phyloP scores from a whole-genome alignment of 495 filamentous ascomycete species.

The Penicillium canariense region DNA sequence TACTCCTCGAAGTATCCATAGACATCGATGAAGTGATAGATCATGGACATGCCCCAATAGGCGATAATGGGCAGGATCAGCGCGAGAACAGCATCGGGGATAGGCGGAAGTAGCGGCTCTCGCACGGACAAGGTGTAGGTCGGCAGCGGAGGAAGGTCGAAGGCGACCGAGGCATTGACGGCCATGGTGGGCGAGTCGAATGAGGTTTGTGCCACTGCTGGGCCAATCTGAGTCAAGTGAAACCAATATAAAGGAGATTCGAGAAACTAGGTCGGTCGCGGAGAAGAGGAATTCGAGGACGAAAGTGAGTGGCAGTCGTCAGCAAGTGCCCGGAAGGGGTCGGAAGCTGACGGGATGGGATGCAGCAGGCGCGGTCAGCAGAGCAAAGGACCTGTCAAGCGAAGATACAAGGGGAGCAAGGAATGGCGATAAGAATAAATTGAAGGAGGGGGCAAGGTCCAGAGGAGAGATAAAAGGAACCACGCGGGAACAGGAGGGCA shows the following conservation, averaged over 20 bases:
- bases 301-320: no score
- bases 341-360: conserved; percentile 9
- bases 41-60: conserved; percentile 83
- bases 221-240: neutral
- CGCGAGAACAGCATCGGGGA: conserved; percentile 77
- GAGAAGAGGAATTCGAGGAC: conserved; percentile 2
- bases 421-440: conserved; percentile 6
- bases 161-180: conserved; percentile 39
- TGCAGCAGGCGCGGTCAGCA: conserved; percentile 11
- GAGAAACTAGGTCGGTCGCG: neutral
- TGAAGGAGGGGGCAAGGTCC: conserved; percentile 7
- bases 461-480: conserved; percentile 13
- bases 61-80: conserved; percentile 74
- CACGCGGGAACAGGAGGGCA: conserved; percentile 10
- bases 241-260: conserved; percentile 1
- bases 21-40: conserved; percentile 83
- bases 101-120: conserved; percentile 66
- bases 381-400: neutral
- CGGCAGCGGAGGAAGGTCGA: conserved; percentile 73
- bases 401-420: neutral
- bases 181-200: conserved; percentile 30
- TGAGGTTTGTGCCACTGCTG: neutral
- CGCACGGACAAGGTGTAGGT: conserved; percentile 64
- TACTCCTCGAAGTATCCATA: conserved; percentile 82
- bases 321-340: conserved; percentile 16